Conservation (phyloP, 164 flowering plant genomes). For the Chimonanthus salicifolius region DNA sequence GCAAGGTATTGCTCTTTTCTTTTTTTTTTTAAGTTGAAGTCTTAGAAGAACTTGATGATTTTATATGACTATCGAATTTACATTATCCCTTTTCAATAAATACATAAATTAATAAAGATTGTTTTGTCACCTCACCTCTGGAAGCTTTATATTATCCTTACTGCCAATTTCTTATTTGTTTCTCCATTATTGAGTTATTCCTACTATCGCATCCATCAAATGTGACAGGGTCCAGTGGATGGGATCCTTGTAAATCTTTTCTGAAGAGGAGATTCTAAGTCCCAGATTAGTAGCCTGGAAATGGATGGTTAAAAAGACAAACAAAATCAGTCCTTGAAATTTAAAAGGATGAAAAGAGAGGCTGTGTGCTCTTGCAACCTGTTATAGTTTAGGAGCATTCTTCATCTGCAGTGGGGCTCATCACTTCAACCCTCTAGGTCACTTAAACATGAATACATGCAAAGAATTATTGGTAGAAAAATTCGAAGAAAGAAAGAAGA, state of each 20-base stretch:
- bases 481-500: no score
- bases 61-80: not conserved
- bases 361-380: no score
- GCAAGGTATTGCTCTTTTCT: constrained; percentile 44
- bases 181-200: not conserved
- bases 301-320: not conserved
- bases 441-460: no score
- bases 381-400: no score
- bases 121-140: not conserved
- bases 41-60: not conserved
- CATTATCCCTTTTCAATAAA: no score
- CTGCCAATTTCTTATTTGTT: not conserved
- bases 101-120: not conserved
- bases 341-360: no score
- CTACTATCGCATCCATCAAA: not conserved
- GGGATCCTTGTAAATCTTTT: not conserved
- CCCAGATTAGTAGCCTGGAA: not conserved
- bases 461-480: no score
- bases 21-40: not conserved
- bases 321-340: no score
- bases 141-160: not conserved
- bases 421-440: no score
- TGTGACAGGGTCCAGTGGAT: not conserved
- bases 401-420: no score
- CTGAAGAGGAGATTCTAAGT: not conserved